Percentiles rank a stretch among this genome's conserved stretches.
Conservation (phyloP, 2,329 filamentous ascomycete species). For the Exserohilum rostratum region DNA sequence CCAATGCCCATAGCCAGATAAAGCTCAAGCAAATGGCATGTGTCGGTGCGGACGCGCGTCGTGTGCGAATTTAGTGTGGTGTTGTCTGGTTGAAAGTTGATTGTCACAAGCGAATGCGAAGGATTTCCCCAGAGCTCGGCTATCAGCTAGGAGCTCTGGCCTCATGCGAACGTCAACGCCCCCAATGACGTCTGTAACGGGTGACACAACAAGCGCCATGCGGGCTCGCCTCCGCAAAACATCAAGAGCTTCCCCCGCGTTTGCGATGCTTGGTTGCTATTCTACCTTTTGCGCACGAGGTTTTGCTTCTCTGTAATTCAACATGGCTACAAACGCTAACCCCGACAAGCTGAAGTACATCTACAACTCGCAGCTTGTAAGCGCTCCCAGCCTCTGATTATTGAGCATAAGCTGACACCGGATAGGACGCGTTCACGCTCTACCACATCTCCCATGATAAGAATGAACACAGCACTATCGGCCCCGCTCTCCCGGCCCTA, state of each 20-base stretch:
- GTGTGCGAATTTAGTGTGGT: not conserved
- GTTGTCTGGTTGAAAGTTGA: slow-evolving; percentile 2
- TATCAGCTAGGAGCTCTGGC: slow-evolving; percentile 17
- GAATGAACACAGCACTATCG: slow-evolving; percentile 33
- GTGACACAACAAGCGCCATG: slow-evolving; percentile 21
- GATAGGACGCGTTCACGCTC: slow-evolving; percentile 50
- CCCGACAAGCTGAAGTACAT: slow-evolving; percentile 38
- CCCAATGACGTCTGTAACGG: slow-evolving; percentile 30
- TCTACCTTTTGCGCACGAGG: slow-evolving; percentile 1
- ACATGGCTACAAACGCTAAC: slow-evolving; percentile 11
- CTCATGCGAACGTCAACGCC: slow-evolving; percentile 14
- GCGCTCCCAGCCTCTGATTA: slow-evolving; percentile 7
- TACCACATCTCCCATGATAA: slow-evolving; percentile 52
- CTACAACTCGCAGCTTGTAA: slow-evolving; percentile 55
- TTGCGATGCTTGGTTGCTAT: slow-evolving; percentile 7
- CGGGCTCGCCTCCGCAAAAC: slow-evolving; percentile 26
- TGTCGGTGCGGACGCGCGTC: not conserved
- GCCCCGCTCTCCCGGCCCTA: slow-evolving; percentile 70
- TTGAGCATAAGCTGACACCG: slow-evolving; percentile 1
- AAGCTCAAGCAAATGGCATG: not conserved
- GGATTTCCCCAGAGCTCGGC: slow-evolving; percentile 20
- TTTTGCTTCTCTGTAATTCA: not conserved
- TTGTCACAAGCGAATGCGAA: slow-evolving; percentile 29
- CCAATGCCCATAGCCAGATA: not conserved
- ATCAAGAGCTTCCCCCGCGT: slow-evolving; percentile 31